phyloP scores from a whole-genome alignment of 306 rosid species.

The Ochetophila trinervis region DNA sequence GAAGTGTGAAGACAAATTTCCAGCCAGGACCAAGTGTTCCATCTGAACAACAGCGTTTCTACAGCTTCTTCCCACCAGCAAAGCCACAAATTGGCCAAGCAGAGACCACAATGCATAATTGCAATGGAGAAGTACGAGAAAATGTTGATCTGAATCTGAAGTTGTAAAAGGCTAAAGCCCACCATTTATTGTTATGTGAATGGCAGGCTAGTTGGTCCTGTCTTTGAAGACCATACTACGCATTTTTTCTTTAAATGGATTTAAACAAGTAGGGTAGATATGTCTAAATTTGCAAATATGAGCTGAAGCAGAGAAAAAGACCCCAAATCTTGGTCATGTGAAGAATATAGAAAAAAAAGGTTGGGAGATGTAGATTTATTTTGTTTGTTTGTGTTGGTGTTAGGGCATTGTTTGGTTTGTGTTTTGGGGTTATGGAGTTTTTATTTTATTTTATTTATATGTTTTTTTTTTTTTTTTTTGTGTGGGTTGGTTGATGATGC shows the following conservation, averaged over 20 bases:
- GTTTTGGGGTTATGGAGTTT: slow-evolving; percentile 9
- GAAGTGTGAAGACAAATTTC: slow-evolving; percentile 20
- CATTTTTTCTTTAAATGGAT: slow-evolving; percentile 7
- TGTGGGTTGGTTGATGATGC: slow-evolving; percentile 22
- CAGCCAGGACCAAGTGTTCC: slow-evolving; percentile 27
- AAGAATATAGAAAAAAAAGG: slow-evolving; percentile 12
- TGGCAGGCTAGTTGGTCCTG: slow-evolving; percentile 33
- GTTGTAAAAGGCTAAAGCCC: slow-evolving; percentile 32
- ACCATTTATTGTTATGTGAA: slow-evolving; percentile 2
- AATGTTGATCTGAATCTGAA: slow-evolving; percentile 71
- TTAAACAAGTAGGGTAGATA: slow-evolving; percentile 26
- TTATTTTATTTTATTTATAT: slow-evolving; percentile 7
- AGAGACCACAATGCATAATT: slow-evolving; percentile 31
- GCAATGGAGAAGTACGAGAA: slow-evolving; percentile 39
- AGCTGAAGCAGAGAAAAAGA: slow-evolving; percentile 34
- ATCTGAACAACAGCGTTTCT: slow-evolving; percentile 38
- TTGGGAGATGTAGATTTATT: slow-evolving; percentile 26
- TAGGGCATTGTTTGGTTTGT: slow-evolving; percentile 19
- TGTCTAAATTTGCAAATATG: slow-evolving; percentile 40
- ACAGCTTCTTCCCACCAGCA: slow-evolving; percentile 53
- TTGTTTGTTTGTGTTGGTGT: slow-evolving; percentile 22
- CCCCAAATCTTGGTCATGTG: slow-evolving; percentile 43
- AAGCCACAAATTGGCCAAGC: slow-evolving; percentile 34
- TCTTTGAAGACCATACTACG: slow-evolving; percentile 23
- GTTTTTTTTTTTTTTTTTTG: background rate